Conservation (phyloP, 1,284 basidiomycete genomes). For the Inonotus hispidus region DNA sequence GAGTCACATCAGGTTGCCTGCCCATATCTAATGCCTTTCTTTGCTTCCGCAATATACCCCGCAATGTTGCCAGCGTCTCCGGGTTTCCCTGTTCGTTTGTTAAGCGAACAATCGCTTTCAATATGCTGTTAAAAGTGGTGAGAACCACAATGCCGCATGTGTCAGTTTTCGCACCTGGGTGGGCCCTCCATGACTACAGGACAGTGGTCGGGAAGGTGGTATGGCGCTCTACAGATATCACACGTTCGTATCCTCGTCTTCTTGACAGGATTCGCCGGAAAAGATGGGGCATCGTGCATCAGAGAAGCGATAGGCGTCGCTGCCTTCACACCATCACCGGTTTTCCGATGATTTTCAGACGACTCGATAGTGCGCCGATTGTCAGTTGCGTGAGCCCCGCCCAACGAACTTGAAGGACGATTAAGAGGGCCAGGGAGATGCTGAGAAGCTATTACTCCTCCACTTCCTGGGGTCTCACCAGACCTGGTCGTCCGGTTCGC, state of each 20-base stretch:
- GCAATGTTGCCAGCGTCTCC: slow-evolving; percentile 37
- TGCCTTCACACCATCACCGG: neutral
- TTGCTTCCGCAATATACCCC: slow-evolving; percentile 39
- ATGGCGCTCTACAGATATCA: slow-evolving; percentile 39
- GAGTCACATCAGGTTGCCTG: neutral
- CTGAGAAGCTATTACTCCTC: neutral
- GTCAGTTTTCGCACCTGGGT: slow-evolving; percentile 36
- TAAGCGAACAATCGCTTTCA: slow-evolving; percentile 42
- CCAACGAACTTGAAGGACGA: neutral
- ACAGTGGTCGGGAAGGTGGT: slow-evolving; percentile 48
- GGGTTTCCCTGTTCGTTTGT: slow-evolving; percentile 36
- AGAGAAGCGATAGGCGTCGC: neutral
- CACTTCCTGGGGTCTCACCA: neutral
- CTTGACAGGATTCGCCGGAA: slow-evolving; percentile 24
- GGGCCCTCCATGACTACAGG: slow-evolving; percentile 44
- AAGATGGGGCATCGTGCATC: neutral
- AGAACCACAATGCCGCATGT: neutral
- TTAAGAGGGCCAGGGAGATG: neutral
- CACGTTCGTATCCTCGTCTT: slow-evolving; percentile 40
- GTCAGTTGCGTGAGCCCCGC: neutral
- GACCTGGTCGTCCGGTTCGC: neutral
- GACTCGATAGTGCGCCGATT: neutral
- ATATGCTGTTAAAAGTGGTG: slow-evolving; percentile 33
- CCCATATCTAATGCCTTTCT: slow-evolving; percentile 27
- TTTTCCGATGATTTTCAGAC: neutral